Evolutionary conservation across 1,139 yeast genomes (phyloP).

Genomic region (Scheffersomyces parashehatae): DNA sequence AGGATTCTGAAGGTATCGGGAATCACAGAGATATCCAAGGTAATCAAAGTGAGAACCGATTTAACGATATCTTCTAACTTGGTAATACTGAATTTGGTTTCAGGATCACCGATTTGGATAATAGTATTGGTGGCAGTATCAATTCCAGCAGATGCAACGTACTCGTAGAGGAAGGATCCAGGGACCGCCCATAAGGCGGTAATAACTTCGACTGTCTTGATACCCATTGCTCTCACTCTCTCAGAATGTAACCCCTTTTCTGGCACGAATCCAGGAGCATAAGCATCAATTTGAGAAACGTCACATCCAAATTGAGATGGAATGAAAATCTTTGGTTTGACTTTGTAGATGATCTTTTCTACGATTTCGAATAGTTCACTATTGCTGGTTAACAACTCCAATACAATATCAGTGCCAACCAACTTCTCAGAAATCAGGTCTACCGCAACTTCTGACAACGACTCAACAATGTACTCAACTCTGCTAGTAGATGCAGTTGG

Average conservation of each 20-base stretch:
- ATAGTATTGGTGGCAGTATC: constrained; percentile 34
- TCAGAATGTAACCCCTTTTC: constrained; percentile 41
- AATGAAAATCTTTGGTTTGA: constrained; percentile 54
- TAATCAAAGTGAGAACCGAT: constrained; percentile 34
- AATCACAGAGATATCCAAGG: constrained; percentile 33
- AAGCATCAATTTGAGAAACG: constrained; percentile 19
- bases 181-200: constrained; percentile 48
- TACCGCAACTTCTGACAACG: constrained; percentile 23
- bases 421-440: constrained; percentile 33
- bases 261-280: constrained; percentile 35
- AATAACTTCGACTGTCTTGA: constrained; percentile 52
- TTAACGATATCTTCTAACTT: constrained; percentile 50
- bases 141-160: constrained; percentile 40
- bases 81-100: constrained; percentile 32
- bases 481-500: constrained; percentile 34
- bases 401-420: constrained; percentile 50
- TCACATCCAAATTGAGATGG: constrained; percentile 67
- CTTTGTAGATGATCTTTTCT: constrained; percentile 35
- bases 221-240: constrained; percentile 38
- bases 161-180: constrained; percentile 35
- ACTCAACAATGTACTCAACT: constrained; percentile 41
- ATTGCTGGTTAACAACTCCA: constrained; percentile 39
- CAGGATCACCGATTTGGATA: constrained; percentile 44
- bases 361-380: constrained; percentile 24
- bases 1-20: constrained; percentile 48